Base-by-base conservation (phyloP, 2,329 filamentous ascomycete genomes). In the Claviceps spartinae region DNA sequence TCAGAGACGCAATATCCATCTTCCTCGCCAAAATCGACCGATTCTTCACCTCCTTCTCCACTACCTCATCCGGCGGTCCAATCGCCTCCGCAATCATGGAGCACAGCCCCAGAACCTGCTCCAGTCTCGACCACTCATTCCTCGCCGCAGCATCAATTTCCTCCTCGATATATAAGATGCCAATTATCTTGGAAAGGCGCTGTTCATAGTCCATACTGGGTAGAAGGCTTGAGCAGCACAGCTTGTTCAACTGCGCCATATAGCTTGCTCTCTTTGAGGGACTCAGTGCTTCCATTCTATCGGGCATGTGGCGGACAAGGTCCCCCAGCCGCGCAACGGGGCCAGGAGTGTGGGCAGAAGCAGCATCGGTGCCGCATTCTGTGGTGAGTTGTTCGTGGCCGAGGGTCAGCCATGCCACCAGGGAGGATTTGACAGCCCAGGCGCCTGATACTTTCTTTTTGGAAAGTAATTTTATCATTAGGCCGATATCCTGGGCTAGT, bases 101-200 rank as follows among this genome's bases (percentile, higher is more conserved):
- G 52, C 61, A 65, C 16, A 65, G 47, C 6, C 56, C 55, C 9
- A 60, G 58, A 16, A 60, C 61, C 18, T 56, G 55, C 20, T 54
- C 51, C 43, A 67, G 55, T 24, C 65, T 58, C 1, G 55, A 52
- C 59, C 59, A 65, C 16, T 65, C 55, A 1, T 55, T 52, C 13
- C 43, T 52, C 11, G 45, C 48, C 30, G 66, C 52, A 3, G 59
- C 59, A 7, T 42, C 52, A 37, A 59, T 46, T 54, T 68, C 65
- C 48, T 68, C 65, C 4, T 54, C 50, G 5, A 63, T 24, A 18
- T 59, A 65, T 5, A 63, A 50, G 18, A 67, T 60, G 14, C 53
- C 56, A 13, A 57, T 54, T 34, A 67, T 55, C 18, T 51, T 58
- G 2, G 34, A 37, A 2, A 63, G 56, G 4, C 62, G 59, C 34